Percentiles rank a stretch among this genome's conserved stretches.
phyloP scores from a whole-genome alignment of 805 yeast species.

The Hanseniaspora meyeri region DNA sequence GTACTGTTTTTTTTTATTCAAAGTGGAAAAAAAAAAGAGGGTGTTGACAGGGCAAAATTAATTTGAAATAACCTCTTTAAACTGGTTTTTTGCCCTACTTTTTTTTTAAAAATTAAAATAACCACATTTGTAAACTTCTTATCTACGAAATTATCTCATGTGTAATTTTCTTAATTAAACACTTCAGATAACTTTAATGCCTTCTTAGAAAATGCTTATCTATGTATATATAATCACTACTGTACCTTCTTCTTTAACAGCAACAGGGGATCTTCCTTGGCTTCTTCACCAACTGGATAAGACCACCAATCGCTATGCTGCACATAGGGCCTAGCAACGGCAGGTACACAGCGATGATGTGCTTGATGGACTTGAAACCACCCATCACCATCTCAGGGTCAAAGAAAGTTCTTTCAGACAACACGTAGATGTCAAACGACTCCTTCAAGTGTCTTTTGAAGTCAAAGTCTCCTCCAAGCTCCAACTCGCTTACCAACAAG shows the following conservation, averaged over 20 bases:
- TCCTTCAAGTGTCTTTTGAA: conserved; percentile 43
- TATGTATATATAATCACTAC: neutral
- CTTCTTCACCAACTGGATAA: conserved; percentile 37
- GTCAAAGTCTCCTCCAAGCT: neutral
- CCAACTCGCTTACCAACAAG: neutral
- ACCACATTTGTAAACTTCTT: neutral
- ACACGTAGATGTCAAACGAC: conserved; percentile 36
- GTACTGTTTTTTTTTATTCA: too few species aligned
- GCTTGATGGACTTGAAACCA: conserved; percentile 89
- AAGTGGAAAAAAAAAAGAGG: too few species aligned
- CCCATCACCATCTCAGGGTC: conserved; percentile 93
- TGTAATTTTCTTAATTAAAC: too few species aligned
- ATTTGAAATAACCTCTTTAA: too few species aligned
- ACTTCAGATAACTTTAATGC: too few species aligned
- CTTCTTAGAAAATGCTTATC: neutral
- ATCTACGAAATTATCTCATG: neutral
- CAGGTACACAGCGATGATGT: conserved; percentile 82
- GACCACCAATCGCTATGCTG: conserved; percentile 47
- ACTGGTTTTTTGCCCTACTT: too few species aligned
- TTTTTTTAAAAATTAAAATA: too few species aligned
- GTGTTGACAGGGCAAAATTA: too few species aligned
- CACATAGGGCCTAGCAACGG: conserved; percentile 81
- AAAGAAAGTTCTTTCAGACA: conserved; percentile 63
- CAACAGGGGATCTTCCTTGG: conserved; percentile 9
- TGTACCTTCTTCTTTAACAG: neutral